Conservation (phyloP, 2,329 filamentous ascomycete species). For the Stenocarpella maydis region DNA sequence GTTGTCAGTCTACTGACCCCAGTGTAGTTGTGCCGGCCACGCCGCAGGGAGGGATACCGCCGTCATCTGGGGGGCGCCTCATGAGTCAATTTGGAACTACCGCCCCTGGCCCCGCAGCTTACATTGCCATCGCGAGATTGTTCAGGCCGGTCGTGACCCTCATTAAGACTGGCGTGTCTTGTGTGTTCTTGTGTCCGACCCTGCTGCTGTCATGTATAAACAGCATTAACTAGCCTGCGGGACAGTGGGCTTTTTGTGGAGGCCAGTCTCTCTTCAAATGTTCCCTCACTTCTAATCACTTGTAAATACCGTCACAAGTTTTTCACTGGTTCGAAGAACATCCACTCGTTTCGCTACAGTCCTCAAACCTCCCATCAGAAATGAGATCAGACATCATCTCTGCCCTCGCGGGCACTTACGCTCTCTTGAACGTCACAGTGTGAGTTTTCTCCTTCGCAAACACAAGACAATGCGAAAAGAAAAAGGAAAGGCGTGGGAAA, state of each 20-base stretch:
- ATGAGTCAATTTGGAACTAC: neutral
- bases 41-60: constrained; percentile 18
- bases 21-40: neutral
- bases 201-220: neutral
- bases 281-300: too few species aligned
- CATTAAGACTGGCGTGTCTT: neutral
- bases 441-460: neutral
- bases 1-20: neutral
- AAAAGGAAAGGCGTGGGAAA: too few species aligned
- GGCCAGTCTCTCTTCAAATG: too few species aligned
- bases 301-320: too few species aligned
- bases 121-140: constrained; percentile 15
- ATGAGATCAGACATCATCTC: constrained; percentile 11
- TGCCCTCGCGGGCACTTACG: constrained; percentile 22
- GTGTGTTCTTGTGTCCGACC: neutral
- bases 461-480: too few species aligned
- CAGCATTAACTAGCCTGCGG: neutral
- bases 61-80: neutral
- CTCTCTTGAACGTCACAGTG: constrained; percentile 24
- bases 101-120: constrained; percentile 13
- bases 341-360: neutral
- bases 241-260: neutral
- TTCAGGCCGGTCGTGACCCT: neutral
- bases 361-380: neutral
- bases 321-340: neutral